Percentiles rank a stretch among this genome's conserved stretches.
phyloP scores from a whole-genome alignment of 2,329 filamentous ascomycete genomes.

The Thelonectria discophora region DNA sequence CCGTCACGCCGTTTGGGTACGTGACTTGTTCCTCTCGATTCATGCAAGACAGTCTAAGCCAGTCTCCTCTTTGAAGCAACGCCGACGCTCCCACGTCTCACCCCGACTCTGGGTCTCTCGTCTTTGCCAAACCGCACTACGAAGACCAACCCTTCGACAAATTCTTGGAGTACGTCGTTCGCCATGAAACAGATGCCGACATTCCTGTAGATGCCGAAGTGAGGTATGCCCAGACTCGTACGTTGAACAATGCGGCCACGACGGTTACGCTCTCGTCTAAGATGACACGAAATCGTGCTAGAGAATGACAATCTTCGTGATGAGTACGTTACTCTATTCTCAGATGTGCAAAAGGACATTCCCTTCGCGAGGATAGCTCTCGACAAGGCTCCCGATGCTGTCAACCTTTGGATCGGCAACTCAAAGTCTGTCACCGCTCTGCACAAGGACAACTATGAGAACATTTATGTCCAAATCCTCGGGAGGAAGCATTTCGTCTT shows the following conservation, averaged over 20 bases:
- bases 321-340: conserved; percentile 73
- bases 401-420: conserved; percentile 87
- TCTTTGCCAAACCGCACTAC: conserved; percentile 79
- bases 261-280: neutral
- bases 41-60: too few species aligned
- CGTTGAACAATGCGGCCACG: conserved; percentile 38
- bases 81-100: conserved; percentile 49
- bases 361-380: conserved; percentile 79
- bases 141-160: conserved; percentile 67
- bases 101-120: conserved; percentile 39
- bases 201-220: conserved; percentile 56
- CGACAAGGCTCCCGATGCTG: conserved; percentile 71
- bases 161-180: conserved; percentile 69
- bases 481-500: conserved; percentile 80
- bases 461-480: conserved; percentile 80
- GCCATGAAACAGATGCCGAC: conserved; percentile 60
- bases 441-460: conserved; percentile 87
- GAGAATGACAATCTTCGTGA: conserved; percentile 83
- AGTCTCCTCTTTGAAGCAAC: conserved; percentile 41
- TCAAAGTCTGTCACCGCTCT: conserved; percentile 73
- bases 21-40: conserved; percentile 31
- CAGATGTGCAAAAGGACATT: conserved; percentile 70
- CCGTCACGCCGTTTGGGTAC: conserved; percentile 77
- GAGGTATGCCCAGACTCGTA: conserved; percentile 79
- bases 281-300: conserved; percentile 38